A percentile compares a stretch with the other conserved stretches of the same genome.
Conservation (phyloP, 2,329 filamentous ascomycete genomes). For the Exophiala calicioides region DNA sequence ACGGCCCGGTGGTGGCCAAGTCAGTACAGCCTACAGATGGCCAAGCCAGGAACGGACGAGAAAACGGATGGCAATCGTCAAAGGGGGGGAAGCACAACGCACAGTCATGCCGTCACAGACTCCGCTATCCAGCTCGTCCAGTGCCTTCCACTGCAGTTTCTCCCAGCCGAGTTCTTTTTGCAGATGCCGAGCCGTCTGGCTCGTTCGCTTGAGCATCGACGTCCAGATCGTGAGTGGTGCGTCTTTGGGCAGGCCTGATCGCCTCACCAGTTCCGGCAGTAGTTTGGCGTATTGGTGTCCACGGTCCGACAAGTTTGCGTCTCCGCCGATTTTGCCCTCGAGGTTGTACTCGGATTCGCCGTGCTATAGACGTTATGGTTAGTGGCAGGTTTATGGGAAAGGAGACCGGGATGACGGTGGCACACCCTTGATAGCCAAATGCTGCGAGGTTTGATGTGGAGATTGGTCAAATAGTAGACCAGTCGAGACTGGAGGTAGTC, state of each 20-base stretch:
- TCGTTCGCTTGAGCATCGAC: conserved; percentile 78
- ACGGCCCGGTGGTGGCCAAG: no score
- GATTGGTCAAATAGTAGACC: conserved; percentile 97
- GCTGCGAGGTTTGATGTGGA: conserved; percentile 93
- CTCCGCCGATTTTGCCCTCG: conserved; percentile 86
- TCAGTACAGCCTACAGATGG: no score
- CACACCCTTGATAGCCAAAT: conserved; percentile 89
- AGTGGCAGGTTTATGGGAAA: neutral
- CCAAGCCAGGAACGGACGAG: no score
- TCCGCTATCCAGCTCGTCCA: conserved; percentile 94
- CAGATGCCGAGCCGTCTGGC: conserved; percentile 84
- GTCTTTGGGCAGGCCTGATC: conserved; percentile 75
- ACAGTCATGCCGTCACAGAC: conserved; percentile 90
- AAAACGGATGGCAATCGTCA: neutral
- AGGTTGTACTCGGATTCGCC: conserved; percentile 94
- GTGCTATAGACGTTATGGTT: conserved; percentile 60
- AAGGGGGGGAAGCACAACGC: conserved; percentile 3
- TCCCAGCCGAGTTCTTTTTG: conserved; percentile 71
- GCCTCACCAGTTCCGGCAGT: conserved; percentile 77
- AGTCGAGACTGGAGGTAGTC: conserved; percentile 96
- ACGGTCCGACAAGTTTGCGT: conserved; percentile 80
- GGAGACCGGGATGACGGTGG: conserved; percentile 41
- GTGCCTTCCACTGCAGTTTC: conserved; percentile 96
- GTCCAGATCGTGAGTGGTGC: conserved; percentile 72
- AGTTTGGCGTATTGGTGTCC: conserved; percentile 85